These are phyloP conservation scores for Batrachochytrium dendrobatidis DNA, from an alignment of 371 early-diverging fungal genomes.

Conservation along the genomic window DNA sequence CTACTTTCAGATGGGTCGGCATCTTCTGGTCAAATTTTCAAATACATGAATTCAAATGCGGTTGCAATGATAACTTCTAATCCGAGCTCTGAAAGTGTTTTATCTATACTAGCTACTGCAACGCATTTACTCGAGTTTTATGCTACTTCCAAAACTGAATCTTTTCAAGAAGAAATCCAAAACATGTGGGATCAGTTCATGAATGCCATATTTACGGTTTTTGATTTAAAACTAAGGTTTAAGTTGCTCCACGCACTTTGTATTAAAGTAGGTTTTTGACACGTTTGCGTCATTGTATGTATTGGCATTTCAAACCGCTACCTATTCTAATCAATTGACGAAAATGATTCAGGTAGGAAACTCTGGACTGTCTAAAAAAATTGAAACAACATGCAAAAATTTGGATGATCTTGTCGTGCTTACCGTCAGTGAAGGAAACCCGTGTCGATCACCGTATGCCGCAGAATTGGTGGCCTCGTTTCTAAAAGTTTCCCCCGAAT, in stretches of 20 bases:
- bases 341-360: neutral
- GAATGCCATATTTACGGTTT: neutral
- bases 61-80: neutral
- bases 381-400: neutral
- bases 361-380: neutral
- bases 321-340: neutral
- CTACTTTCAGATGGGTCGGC: too few relatives aligned
- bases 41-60: neutral
- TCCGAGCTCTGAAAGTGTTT: neutral
- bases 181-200: neutral
- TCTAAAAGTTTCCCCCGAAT: neutral
- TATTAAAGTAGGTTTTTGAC: neutral
- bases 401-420: neutral
- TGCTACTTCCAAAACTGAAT: neutral
- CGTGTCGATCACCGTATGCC: neutral
- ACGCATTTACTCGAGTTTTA: neutral
- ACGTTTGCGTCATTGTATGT: neutral
- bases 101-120: neutral
- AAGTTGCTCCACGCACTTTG: neutral
- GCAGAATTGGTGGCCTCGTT: constrained; percentile 1
- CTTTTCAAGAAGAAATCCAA: neutral
- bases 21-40: too few relatives aligned
- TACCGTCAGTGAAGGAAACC: neutral
- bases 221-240: neutral
- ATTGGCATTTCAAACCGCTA: neutral